Evolutionary conservation across 2,329 filamentous ascomycete genomes (phyloP), one percentile per base, ranked within the genome.

Genomic region (Blastomyces gilchristii): DNA sequence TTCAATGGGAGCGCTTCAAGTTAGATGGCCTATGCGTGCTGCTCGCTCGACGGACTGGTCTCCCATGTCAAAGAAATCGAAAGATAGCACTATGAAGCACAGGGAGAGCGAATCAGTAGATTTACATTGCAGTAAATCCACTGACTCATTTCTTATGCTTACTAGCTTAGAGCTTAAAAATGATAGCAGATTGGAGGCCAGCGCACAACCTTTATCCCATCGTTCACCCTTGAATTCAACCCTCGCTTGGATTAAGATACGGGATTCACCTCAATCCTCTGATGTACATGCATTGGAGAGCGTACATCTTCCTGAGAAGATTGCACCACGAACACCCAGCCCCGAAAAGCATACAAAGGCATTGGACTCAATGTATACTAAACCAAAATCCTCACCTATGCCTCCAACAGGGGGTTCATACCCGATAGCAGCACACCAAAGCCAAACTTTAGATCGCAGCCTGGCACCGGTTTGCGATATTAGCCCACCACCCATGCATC

Each of bases 401-500:
- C 25, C 41, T n/a, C 39, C 14, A 34, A 16, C 16, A n/a, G 25
- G 43, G 25, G 9, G 11, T 59, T 49, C n/a, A 28, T 39, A 2
- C 18, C 14, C 43, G 16, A 49, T 41, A 49, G 6, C 8, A 34
- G 43, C 57, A 47, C 7, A n/a, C 9, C 57, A 59, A 22, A 49
- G 39, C 16, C 43, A 49, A 47, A 49, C 11, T 49, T 34, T 16
- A 16, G 12, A 49, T 34, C 25, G 7, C 25, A 59, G 16, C 8
- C 41, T 9, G 25, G 1, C 28, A 8, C 18, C 12, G 7, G 18
- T 12, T 6, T 5, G 41, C 34, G 43, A 31, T 22, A 4, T 49
- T 49, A 59, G 28, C 25, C 58, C 41, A 22, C 58, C 58, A 49
- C 58, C 58, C 9, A 49, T 49, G 8, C 58, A 47, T 37, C 58